These are phyloP conservation scores for Penicillium olsonii DNA, from an alignment of 2,329 filamentous ascomycete genomes.

Conservation along the genomic window DNA sequence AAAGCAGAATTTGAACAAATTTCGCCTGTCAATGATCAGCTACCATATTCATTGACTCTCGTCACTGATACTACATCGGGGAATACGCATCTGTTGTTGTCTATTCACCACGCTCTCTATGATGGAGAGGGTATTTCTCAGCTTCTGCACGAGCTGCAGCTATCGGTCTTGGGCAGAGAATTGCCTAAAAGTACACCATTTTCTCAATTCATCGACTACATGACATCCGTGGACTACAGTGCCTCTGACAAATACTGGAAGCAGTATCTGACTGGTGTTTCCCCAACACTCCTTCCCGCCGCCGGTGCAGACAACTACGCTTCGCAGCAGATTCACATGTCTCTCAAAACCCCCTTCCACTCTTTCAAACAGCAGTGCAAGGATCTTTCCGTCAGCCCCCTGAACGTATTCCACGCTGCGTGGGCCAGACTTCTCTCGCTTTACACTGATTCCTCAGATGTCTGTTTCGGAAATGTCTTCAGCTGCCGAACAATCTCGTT, in stretches of 20 bases:
- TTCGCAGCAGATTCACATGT: slow-evolving; percentile 16
- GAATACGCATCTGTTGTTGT: slow-evolving; percentile 42
- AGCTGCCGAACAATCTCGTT: slow-evolving; percentile 72
- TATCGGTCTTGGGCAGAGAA: slow-evolving; percentile 49
- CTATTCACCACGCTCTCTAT: slow-evolving; percentile 80
- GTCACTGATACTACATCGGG: slow-evolving; percentile 18
- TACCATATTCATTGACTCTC: slow-evolving; percentile 32
- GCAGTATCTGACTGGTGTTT: slow-evolving; percentile 55
- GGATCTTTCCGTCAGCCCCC: slow-evolving; percentile 60
- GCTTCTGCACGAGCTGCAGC: slow-evolving; percentile 71
- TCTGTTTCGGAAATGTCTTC: slow-evolving; percentile 87
- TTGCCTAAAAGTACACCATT: slow-evolving; percentile 60
- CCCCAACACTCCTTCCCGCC: slow-evolving; percentile 40
- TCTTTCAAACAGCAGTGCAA: slow-evolving; percentile 54
- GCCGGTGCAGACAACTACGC: slow-evolving; percentile 3
- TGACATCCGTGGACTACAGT: slow-evolving; percentile 52
- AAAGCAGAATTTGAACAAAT: slow-evolving; percentile 25
- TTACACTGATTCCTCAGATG: slow-evolving; percentile 59
- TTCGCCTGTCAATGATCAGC: slow-evolving; percentile 22
- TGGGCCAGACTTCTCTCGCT: slow-evolving; percentile 69
- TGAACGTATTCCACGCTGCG: slow-evolving; percentile 69
- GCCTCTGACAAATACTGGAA: slow-evolving; percentile 68
- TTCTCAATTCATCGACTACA: slow-evolving; percentile 63
- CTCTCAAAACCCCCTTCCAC: slow-evolving; percentile 42
- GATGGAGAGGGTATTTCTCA: slow-evolving; percentile 75